Base-by-base conservation (phyloP, 148 eudicot species). In the Fallopia convolvulus region DNA sequence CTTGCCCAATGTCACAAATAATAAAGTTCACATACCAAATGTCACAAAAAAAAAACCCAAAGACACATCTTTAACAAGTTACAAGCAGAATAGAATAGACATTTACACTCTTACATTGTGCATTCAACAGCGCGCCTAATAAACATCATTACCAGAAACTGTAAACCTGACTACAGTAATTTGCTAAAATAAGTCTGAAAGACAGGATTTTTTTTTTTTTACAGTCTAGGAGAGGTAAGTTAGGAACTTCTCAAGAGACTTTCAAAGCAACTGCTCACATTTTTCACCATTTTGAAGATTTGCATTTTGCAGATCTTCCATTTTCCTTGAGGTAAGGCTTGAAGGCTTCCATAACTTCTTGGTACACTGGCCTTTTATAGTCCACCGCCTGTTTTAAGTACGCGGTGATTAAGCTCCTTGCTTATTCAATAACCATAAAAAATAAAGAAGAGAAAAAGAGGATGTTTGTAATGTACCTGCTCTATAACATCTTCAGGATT, bases 301-400 rank as follows among this genome's bases (percentile, higher is more conserved):
- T 84, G 87, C 92, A 92, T 80, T 92, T 92, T 20, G 90, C 88
- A 20, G 97, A 85, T 85, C 48, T 80, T 15, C 82, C 77, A 60
- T 75, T 77, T 66, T 73, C 83, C 55, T 75, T 74, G 20, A 92
- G 81, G 83, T 84, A 83, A 47, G 93, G 88, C 82, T 76, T 79
- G 84, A 94, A 94, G 74, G 83, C 80, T 76, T 74, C 80, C 83
- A 94, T 88, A 49, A 94, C 96, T 87, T 94, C 90, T 84, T 92
- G 93, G 49, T 94, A 94, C 41, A 93, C 91, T 17, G 98, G 97
- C 92, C 97, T 90, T 83, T 94, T 94, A 83, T 94, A 94, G 83
- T 92, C 98, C 55, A 90, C 98, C 4, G 98, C 97, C 98, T 92
- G 90, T 77, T 61, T 77, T 11, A 72, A 47, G 15, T 70, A 36